A percentile compares a stretch with the other conserved stretches of the same genome.
Conservation (phyloP, 441 rosid species). For the Jatropha multifida region DNA sequence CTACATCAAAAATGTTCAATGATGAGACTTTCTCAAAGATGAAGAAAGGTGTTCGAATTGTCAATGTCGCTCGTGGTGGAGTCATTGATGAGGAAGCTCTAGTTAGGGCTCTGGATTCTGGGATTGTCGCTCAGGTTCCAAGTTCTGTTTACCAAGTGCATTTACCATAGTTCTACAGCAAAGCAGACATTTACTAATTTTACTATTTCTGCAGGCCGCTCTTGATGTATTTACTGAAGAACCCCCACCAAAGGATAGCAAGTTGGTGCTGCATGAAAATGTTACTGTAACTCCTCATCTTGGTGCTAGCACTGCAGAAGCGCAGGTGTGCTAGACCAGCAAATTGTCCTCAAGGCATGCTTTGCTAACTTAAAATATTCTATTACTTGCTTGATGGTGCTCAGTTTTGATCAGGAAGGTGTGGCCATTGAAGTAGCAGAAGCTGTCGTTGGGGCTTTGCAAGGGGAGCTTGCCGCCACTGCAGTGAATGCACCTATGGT, state of each 20-base stretch:
- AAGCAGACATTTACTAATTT: neutral
- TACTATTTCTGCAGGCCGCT: slow-evolving; percentile 52
- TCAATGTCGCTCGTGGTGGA: slow-evolving; percentile 96
- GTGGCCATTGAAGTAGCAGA: slow-evolving; percentile 91
- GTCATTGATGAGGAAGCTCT: slow-evolving; percentile 94
- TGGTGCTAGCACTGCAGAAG: slow-evolving; percentile 92
- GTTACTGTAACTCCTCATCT: slow-evolving; percentile 94
- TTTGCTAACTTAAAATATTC: neutral
- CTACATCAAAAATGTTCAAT: slow-evolving; percentile 69
- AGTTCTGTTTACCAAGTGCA: neutral
- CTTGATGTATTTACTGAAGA: slow-evolving; percentile 88
- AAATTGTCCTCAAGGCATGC: neutral
- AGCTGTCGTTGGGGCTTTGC: slow-evolving; percentile 91
- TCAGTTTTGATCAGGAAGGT: slow-evolving; percentile 62
- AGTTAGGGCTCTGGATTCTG: slow-evolving; percentile 81
- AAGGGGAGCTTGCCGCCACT: slow-evolving; percentile 92
- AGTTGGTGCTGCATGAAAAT: slow-evolving; percentile 77
- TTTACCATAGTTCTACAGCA: neutral
- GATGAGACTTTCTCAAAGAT: slow-evolving; percentile 76
- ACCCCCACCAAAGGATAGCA: slow-evolving; percentile 78
- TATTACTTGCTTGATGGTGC: slow-evolving; percentile 11
- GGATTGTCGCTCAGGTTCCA: slow-evolving; percentile 74
- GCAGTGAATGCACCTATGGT: slow-evolving; percentile 99
- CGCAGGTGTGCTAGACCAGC: slow-evolving; percentile 54
- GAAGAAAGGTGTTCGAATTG: slow-evolving; percentile 86